These are phyloP conservation scores for Amaranthus tricolor DNA, from an alignment of 179 eudicot genomes.

Conservation along the genomic window DNA sequence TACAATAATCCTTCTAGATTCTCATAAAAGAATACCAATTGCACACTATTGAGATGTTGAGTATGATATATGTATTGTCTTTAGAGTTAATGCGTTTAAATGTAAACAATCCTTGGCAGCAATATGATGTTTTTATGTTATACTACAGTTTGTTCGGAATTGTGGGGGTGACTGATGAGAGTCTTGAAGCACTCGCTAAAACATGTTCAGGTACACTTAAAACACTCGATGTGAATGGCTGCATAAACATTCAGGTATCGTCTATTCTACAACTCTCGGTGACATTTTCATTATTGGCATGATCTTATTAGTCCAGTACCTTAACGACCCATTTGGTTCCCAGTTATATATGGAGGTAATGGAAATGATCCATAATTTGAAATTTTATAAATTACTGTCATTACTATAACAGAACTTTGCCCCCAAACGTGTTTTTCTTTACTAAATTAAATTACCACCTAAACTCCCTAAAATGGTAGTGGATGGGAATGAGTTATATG, in stretches of 20 bases:
- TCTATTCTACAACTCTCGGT: slow-evolving; percentile 1
- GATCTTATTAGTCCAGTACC: neutral
- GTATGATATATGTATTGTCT: neutral
- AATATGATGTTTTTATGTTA: slow-evolving; percentile 18
- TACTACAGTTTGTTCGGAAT: slow-evolving; percentile 90
- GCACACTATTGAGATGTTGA: neutral
- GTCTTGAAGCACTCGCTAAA: slow-evolving; percentile 63
- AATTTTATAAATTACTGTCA: too few species aligned
- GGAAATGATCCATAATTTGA: too few species aligned
- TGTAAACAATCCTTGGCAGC: slow-evolving; percentile 7
- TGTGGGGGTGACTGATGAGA: slow-evolving; percentile 79
- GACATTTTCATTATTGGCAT: neutral
- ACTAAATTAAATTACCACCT: too few species aligned
- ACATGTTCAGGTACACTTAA: slow-evolving; percentile 64
- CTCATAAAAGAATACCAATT: too few species aligned
- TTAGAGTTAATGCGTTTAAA: neutral
- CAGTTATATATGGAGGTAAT: too few species aligned
- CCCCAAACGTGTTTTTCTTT: too few species aligned
- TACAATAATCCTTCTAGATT: too few species aligned
- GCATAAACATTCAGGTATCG: slow-evolving; percentile 81
- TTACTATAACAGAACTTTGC: too few species aligned
- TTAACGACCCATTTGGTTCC: too few species aligned
- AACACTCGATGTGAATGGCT: slow-evolving; percentile 95
- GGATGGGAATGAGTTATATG: too few species aligned
- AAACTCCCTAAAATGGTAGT: too few species aligned